Percentiles rank a stretch among this genome's conserved stretches.
These are phyloP conservation scores for Bruguiera parviflora DNA, from an alignment of 345 rosid species.

Conservation along the genomic window DNA sequence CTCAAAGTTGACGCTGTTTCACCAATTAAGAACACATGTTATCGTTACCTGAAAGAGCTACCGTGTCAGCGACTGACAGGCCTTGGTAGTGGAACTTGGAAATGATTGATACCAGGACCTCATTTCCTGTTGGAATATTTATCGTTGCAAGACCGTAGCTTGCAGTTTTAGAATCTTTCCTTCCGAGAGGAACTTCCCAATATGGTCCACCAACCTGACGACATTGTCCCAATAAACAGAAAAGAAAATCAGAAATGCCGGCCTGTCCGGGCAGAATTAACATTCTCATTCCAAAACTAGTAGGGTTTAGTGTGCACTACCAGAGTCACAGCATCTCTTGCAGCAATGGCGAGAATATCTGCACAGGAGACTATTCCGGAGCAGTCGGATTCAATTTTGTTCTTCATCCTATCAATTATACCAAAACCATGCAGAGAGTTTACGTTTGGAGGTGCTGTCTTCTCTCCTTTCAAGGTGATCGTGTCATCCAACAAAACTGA, in stretches of 20 bases:
- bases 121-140: slow-evolving; percentile 63
- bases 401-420: slow-evolving; percentile 76
- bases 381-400: slow-evolving; percentile 82
- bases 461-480: slow-evolving; percentile 60
- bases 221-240: not conserved
- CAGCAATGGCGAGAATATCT: slow-evolving; percentile 81
- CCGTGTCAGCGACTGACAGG: slow-evolving; percentile 76
- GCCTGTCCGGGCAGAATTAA: too few relatives aligned
- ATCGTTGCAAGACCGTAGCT: slow-evolving; percentile 40
- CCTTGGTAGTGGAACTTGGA: slow-evolving; percentile 66
- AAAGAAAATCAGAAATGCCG: not conserved
- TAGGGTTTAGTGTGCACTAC: slow-evolving; percentile 28
- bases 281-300: not conserved
- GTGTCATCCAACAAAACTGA: slow-evolving; percentile 86
- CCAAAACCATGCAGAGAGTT: slow-evolving; percentile 60
- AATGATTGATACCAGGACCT: slow-evolving; percentile 52
- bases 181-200: slow-evolving; percentile 93
- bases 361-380: slow-evolving; percentile 92
- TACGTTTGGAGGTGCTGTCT: slow-evolving; percentile 52
- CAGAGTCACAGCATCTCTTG: slow-evolving; percentile 83
- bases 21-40: not conserved
- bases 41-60: slow-evolving; percentile 70
- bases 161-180: slow-evolving; percentile 86
- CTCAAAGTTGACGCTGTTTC: too few relatives aligned
- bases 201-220: slow-evolving; percentile 87